phyloP scores from a whole-genome alignment of 352 stramenopile species.

The Phytophthora lateralis region DNA sequence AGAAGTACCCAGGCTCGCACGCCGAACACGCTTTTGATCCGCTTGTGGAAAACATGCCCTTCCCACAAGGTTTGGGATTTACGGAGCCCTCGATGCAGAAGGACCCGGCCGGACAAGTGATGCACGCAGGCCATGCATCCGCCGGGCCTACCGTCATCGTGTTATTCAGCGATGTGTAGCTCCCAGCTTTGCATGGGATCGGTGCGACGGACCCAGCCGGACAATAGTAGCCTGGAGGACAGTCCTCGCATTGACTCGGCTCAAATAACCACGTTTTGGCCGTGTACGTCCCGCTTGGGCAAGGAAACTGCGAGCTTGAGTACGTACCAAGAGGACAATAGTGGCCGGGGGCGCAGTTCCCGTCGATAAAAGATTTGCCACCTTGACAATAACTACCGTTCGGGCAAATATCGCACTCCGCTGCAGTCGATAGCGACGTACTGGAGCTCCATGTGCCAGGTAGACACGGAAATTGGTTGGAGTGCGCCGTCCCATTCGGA shows the following conservation, averaged over 20 bases:
- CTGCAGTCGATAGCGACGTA: constrained; percentile 56
- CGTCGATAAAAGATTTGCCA: constrained; percentile 77
- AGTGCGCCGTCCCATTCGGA: constrained; percentile 72
- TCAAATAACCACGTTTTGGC: constrained; percentile 78
- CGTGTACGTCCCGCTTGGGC: constrained; percentile 85
- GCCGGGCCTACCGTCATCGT: constrained; percentile 70
- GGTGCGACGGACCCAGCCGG: constrained; percentile 62
- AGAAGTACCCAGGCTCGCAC: constrained; percentile 84
- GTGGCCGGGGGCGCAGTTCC: constrained; percentile 75
- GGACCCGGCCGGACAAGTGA: constrained; percentile 79
- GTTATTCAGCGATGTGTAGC: constrained; percentile 74
- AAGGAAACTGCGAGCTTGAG: constrained; percentile 72
- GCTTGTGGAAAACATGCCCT: constrained; percentile 60
- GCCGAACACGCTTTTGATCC: constrained; percentile 60
- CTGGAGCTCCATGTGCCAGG: constrained; percentile 89
- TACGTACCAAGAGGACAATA: constrained; percentile 89
- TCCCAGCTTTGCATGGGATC: constrained; percentile 76
- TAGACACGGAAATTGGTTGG: constrained; percentile 81
- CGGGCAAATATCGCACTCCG: constrained; percentile 82
- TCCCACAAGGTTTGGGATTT: constrained; percentile 68
- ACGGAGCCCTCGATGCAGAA: constrained; percentile 77
- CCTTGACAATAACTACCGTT: constrained; percentile 88
- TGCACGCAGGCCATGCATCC: constrained; percentile 62
- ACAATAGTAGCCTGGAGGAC: constrained; percentile 79
- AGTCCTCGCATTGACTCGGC: constrained; percentile 77